A percentile compares a stretch with the other conserved stretches of the same genome.
Evolutionary conservation across 805 yeast species (phyloP).

Genomic region (Wickerhamiella spandovensis): DNA sequence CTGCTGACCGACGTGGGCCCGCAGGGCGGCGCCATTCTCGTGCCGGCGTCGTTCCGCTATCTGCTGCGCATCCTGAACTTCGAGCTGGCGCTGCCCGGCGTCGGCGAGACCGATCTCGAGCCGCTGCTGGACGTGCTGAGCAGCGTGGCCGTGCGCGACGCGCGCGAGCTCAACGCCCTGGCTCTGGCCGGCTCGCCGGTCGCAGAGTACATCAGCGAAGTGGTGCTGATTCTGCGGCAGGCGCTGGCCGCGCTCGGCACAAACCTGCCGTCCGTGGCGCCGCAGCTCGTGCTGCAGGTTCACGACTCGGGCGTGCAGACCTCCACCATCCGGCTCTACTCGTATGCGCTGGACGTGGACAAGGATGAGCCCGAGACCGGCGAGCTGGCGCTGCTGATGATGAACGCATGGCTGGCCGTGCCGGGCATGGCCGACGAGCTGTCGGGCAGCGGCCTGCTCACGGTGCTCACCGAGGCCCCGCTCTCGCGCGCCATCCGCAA

Average conservation of each 20-base stretch:
- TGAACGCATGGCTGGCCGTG: slow-evolving; percentile 52
- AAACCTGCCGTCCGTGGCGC: not conserved
- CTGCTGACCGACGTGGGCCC: slow-evolving; percentile 9
- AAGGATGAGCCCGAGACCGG: slow-evolving; percentile 59
- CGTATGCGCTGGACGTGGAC: slow-evolving; percentile 50
- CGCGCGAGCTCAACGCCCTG: slow-evolving; percentile 45
- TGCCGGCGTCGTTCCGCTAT: slow-evolving; percentile 24
- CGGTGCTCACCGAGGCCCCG: slow-evolving; percentile 60
- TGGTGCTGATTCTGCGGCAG: slow-evolving; percentile 51
- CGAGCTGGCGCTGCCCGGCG: slow-evolving; percentile 9
- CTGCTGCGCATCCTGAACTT: slow-evolving; percentile 18
- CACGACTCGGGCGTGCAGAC: slow-evolving; percentile 47
- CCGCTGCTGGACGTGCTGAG: slow-evolving; percentile 37
- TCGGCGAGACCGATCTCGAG: slow-evolving; percentile 13
- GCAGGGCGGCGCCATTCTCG: slow-evolving; percentile 24
- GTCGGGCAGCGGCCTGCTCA: slow-evolving; percentile 48
- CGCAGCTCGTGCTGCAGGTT: slow-evolving; percentile 22
- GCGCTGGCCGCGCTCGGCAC: slow-evolving; percentile 27
- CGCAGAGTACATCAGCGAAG: slow-evolving; percentile 50
- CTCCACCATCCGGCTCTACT: slow-evolving; percentile 48
- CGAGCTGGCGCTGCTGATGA: slow-evolving; percentile 51
- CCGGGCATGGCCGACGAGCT: slow-evolving; percentile 53
- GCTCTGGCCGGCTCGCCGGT: slow-evolving; percentile 36
- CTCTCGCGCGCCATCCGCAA: slow-evolving; percentile 51
- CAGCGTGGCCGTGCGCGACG: slow-evolving; percentile 46